These are phyloP conservation scores for Moelleriella libera DNA, from an alignment of 2,329 filamentous ascomycete species.

Conservation along the genomic window DNA sequence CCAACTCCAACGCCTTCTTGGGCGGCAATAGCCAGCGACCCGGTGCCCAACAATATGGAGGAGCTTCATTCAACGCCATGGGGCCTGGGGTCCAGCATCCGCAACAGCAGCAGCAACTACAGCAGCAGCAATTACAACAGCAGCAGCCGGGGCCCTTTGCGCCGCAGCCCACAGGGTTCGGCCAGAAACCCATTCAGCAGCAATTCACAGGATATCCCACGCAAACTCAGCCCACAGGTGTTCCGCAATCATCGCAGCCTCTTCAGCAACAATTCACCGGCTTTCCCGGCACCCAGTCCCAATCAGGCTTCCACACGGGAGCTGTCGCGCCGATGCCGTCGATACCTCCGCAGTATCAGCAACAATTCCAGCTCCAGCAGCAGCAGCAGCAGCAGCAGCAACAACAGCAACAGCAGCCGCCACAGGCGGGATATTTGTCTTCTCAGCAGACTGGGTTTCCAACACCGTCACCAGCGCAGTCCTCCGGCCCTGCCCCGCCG, in stretches of 20 bases:
- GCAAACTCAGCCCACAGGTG: constrained; percentile 29
- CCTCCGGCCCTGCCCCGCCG: constrained; percentile 32
- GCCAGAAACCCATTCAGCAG: constrained; percentile 33
- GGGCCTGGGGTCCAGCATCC: constrained; percentile 25
- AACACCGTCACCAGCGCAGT: constrained; percentile 33
- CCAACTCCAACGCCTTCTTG: constrained; percentile 73
- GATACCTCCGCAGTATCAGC: constrained; percentile 45
- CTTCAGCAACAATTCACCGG: constrained; percentile 57
- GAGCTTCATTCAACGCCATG: constrained; percentile 32
- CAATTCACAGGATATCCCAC: constrained; percentile 48
- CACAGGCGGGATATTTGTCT: constrained; percentile 20
- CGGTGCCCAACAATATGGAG: constrained; percentile 36
- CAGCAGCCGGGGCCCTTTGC: constrained; percentile 42
- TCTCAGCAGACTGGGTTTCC: constrained; percentile 29
- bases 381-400: constrained; percentile 22
- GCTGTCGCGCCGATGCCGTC: constrained; percentile 42
- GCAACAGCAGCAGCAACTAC: constrained; percentile 36
- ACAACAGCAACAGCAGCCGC: constrained; percentile 13
- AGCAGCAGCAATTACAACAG: constrained; percentile 27
- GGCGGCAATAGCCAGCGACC: constrained; percentile 65
- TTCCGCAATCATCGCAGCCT: constrained; percentile 42
- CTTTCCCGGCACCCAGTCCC: constrained; percentile 38
- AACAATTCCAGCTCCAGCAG: constrained; percentile 38
- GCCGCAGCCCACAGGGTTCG: constrained; percentile 47
- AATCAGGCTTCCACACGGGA: constrained; percentile 47